phyloP scores from a whole-genome alignment of 805 yeast species.

The Starmerella potacharoeniae region DNA sequence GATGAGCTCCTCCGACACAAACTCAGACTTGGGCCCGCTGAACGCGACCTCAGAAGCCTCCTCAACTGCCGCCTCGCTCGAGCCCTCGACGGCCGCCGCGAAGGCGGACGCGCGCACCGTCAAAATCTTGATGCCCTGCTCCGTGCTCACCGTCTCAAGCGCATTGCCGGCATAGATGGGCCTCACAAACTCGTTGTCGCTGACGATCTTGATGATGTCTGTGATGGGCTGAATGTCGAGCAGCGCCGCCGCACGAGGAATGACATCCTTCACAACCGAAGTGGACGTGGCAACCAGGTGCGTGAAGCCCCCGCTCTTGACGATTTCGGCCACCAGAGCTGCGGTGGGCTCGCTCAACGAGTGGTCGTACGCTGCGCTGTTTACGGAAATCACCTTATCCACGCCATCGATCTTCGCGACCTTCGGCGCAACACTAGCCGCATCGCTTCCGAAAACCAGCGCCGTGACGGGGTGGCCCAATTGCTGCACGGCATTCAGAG shows the following conservation, averaged over 20 bases:
- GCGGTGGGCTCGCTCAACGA: constrained; percentile 69
- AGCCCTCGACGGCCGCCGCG: constrained; percentile 34
- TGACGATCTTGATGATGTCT: constrained; percentile 60
- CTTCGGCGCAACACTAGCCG: constrained; percentile 39
- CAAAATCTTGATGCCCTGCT: constrained; percentile 52
- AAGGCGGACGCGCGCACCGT: constrained; percentile 85
- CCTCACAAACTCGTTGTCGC: constrained; percentile 65
- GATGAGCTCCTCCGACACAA: constrained; percentile 65
- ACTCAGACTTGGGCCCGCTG: constrained; percentile 37
- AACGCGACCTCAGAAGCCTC: constrained; percentile 28
- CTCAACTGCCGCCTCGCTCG: constrained; percentile 33
- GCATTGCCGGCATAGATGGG: constrained; percentile 97
- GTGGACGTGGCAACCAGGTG: constrained; percentile 75
- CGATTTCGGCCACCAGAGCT: constrained; percentile 46
- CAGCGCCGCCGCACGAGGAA: constrained; percentile 80
- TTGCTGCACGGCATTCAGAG: constrained; percentile 65
- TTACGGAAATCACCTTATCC: constrained; percentile 43
- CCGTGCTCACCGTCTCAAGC: constrained; percentile 62
- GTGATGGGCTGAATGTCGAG: constrained; percentile 80
- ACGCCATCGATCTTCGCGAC: constrained; percentile 46
- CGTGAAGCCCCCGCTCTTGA: constrained; percentile 38
- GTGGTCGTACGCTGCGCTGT: constrained; percentile 47
- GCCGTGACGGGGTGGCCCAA: constrained; percentile 71
- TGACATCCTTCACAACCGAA: constrained; percentile 73
- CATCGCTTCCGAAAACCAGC: constrained; percentile 54